Conservation (phyloP, 1,284 basidiomycete genomes). For the Rhodofomes roseus region DNA sequence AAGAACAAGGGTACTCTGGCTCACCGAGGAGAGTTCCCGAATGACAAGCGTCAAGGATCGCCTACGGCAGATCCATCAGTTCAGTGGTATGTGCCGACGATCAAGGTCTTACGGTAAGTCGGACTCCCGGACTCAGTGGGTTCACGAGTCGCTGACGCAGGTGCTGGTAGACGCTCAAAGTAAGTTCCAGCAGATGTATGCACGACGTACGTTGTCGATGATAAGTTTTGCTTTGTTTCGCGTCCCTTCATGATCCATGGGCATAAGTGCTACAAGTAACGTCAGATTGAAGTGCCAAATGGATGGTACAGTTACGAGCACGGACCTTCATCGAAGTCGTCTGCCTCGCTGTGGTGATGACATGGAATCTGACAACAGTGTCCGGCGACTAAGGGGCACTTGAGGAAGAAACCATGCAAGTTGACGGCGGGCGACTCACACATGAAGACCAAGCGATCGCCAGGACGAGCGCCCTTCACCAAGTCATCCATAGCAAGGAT, state of each 20-base stretch:
- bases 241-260: constrained; percentile 2
- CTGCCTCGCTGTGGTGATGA: constrained; percentile 5
- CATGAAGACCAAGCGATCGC: constrained; percentile 10
- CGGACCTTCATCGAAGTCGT: constrained; percentile 11
- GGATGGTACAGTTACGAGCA: neutral
- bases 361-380: constrained; percentile 11
- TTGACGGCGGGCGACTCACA: constrained; percentile 2
- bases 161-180: neutral
- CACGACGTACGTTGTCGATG: constrained; percentile 11
- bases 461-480: neutral
- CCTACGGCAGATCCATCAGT: neutral
- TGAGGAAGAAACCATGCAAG: neutral
- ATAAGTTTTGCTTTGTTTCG: constrained; percentile 6
- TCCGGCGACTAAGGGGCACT: constrained; percentile 7
- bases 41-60: constrained; percentile 10
- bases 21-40: constrained; percentile 9
- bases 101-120: neutral
- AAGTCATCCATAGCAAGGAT: neutral
- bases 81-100: neutral
- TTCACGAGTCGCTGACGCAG: constrained; percentile 6
- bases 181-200: neutral
- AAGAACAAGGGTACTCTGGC: neutral
- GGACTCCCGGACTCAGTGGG: neutral
- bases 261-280: constrained; percentile 4
- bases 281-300: neutral